Percentiles rank a stretch among this genome's conserved stretches.
phyloP scores from a whole-genome alignment of 108 stramenopile genomes.

The Skeletonema costatum region DNA sequence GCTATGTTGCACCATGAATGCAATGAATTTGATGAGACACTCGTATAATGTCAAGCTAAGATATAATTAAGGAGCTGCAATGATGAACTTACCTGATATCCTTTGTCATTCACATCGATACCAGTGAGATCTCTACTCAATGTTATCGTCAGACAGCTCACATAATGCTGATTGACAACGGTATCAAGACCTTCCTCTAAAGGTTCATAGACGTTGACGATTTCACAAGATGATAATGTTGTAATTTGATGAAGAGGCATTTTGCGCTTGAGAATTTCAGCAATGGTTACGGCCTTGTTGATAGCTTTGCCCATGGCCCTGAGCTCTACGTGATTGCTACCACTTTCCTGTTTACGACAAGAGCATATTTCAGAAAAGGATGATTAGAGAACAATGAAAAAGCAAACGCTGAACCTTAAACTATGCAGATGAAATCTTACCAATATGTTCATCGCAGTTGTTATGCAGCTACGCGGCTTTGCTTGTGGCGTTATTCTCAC shows the following conservation, averaged over 20 bases:
- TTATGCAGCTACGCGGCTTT: slow-evolving; percentile 87
- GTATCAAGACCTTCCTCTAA: slow-evolving; percentile 86
- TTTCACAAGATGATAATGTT: slow-evolving; percentile 67
- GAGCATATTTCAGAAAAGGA: background rate
- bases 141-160: slow-evolving; percentile 78
- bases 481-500: slow-evolving; percentile 84
- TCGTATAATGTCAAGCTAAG: background rate
- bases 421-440: slow-evolving; percentile 47
- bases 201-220: slow-evolving; percentile 87
- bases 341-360: slow-evolving; percentile 43
- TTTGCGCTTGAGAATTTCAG: slow-evolving; percentile 86
- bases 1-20: slow-evolving; percentile 11
- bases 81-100: slow-evolving; percentile 70
- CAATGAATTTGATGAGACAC: background rate
- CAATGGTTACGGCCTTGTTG: slow-evolving; percentile 90
- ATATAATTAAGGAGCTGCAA: background rate
- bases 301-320: slow-evolving; percentile 91
- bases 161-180: slow-evolving; percentile 76
- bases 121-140: slow-evolving; percentile 55
- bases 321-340: slow-evolving; percentile 65
- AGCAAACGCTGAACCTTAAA: background rate
- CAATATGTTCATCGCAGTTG: slow-evolving; percentile 79
- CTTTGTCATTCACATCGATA: slow-evolving; percentile 70
- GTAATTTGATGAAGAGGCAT: slow-evolving; percentile 85
- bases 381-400: background rate